phyloP scores from a whole-genome alignment of 1,284 basidiomycete genomes.

The Coniophora puteana region DNA sequence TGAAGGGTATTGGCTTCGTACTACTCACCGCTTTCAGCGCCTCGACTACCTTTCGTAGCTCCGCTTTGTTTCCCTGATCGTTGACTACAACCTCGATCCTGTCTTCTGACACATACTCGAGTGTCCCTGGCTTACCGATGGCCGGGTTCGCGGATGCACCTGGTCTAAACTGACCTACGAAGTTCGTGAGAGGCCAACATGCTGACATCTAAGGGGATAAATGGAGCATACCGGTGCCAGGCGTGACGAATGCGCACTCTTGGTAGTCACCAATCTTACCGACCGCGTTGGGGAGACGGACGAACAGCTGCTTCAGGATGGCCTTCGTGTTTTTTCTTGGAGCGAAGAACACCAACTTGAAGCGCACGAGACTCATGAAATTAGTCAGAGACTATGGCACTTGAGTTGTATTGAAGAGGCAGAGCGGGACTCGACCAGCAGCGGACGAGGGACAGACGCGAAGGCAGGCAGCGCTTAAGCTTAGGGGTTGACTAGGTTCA shows the following conservation, averaged over 20 bases:
- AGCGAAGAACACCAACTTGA: constrained; percentile 48
- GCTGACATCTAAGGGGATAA: neutral
- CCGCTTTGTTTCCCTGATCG: constrained; percentile 31
- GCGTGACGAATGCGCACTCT: constrained; percentile 47
- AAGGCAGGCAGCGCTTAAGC: too few relatives aligned
- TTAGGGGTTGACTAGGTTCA: too few relatives aligned
- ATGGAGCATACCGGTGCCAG: constrained; percentile 43
- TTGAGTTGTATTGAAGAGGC: neutral
- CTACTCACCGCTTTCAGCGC: constrained; percentile 43
- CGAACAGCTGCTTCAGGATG: constrained; percentile 42
- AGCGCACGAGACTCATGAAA: constrained; percentile 31
- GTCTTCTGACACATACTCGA: constrained; percentile 50
- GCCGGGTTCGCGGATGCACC: constrained; percentile 38
- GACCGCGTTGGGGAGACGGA: constrained; percentile 37
- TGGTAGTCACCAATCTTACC: constrained; percentile 51
- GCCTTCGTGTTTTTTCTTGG: constrained; percentile 35
- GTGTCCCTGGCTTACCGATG: constrained; percentile 36
- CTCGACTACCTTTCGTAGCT: constrained; percentile 37
- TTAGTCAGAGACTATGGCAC: constrained; percentile 2
- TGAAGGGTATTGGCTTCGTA: neutral
- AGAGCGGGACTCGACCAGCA: neutral
- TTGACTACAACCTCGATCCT: constrained; percentile 51
- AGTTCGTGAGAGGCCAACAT: neutral
- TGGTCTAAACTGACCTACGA: constrained; percentile 46
- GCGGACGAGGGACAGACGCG: too few relatives aligned